Evolutionary conservation across 768 basidiomycete species (phyloP).

Genomic region (Tricholoma hemisulphureum): DNA sequence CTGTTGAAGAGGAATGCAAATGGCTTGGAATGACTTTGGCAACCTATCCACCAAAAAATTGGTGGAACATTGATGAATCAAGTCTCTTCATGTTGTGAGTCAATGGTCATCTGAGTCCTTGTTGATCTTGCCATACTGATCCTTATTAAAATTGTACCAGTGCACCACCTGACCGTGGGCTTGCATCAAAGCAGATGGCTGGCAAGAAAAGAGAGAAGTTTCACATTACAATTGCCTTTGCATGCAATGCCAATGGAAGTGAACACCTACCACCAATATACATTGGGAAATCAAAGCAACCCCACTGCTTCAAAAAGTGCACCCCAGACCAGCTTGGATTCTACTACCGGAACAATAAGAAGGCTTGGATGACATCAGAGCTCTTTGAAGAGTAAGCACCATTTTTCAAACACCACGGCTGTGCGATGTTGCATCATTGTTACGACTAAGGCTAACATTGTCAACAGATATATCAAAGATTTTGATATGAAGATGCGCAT

Average conservation of each 20-base stretch:
- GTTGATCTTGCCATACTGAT: conserved; percentile 1
- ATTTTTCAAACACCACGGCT: too few relatives aligned
- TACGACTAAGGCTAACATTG: too few relatives aligned
- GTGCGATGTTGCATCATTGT: too few relatives aligned
- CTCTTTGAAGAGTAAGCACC: conserved; percentile 34
- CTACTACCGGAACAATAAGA: conserved; percentile 38
- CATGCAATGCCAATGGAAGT: conserved; percentile 22
- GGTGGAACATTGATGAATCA: conserved; percentile 24
- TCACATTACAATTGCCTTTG: conserved; percentile 30
- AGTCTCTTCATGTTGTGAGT: too few relatives aligned
- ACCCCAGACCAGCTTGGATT: conserved; percentile 23
- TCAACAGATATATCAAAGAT: background rate
- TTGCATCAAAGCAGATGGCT: conserved; percentile 28
- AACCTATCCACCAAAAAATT: conserved; percentile 20
- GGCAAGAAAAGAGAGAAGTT: conserved; percentile 31
- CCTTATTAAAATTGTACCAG: conserved; percentile 2
- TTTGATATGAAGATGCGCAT: background rate
- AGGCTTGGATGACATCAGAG: conserved; percentile 37
- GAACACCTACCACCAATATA: conserved; percentile 31
- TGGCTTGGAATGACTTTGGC: too few relatives aligned
- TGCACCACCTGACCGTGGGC: conserved; percentile 28
- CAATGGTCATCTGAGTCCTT: background rate
- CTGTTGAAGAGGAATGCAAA: conserved; percentile 13
- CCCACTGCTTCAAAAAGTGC: conserved; percentile 29
- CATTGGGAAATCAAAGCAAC: conserved; percentile 34